Percentiles rank a stretch among this genome's conserved stretches.
Evolutionary conservation across 108 stramenopile genomes (phyloP).

Genomic region (Pseudonitzschia pungens): DNA sequence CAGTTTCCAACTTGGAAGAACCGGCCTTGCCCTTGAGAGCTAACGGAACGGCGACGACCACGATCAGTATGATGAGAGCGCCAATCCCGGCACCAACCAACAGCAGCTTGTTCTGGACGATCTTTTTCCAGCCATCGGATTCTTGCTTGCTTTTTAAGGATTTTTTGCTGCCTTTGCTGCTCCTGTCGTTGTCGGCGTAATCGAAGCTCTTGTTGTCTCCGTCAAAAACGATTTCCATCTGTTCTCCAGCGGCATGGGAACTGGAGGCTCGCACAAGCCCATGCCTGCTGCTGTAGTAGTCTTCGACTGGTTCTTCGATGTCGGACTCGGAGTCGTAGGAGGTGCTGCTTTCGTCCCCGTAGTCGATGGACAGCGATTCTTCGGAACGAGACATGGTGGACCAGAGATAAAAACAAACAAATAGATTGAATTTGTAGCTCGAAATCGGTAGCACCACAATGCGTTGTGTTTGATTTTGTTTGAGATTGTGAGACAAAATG

Average conservation of each 20-base stretch:
- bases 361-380: not conserved
- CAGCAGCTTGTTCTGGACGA: not conserved
- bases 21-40: not conserved
- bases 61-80: not conserved
- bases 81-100: not conserved
- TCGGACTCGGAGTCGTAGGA: not conserved
- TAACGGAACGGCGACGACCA: not conserved
- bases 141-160: not conserved
- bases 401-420: no score
- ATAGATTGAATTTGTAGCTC: no score
- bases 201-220: not conserved
- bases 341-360: not conserved
- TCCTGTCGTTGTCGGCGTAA: not conserved
- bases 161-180: not conserved
- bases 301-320: not conserved
- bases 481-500: no score
- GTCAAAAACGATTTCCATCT: not conserved
- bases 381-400: not conserved
- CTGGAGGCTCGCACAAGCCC: not conserved
- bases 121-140: not conserved
- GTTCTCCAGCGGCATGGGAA: not conserved
- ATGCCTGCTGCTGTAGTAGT: not conserved
- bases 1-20: not conserved
- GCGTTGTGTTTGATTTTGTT: no score
- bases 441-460: no score